Conservation (phyloP, 1,139 yeast species). For the Diutina mesorugosa region DNA sequence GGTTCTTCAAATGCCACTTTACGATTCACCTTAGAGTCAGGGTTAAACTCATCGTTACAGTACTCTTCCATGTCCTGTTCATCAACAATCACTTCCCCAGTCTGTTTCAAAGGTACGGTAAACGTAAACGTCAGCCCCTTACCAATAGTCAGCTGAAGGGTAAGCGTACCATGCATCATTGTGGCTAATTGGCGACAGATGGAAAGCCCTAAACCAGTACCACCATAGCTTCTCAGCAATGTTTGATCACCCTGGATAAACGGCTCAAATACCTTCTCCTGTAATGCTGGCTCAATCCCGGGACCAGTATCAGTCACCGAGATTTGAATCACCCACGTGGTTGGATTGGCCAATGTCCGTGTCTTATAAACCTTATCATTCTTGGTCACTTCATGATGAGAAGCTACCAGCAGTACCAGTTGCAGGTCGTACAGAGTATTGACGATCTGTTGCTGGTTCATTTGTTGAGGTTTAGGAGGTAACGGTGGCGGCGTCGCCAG, state of each 20-base stretch:
- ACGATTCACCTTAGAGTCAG: conserved; percentile 18
- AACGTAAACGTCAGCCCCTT: conserved; percentile 74
- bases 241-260: conserved; percentile 97
- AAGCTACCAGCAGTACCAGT: background rate
- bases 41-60: conserved; percentile 27
- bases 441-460: background rate
- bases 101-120: conserved; percentile 65
- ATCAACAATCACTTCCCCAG: conserved; percentile 41
- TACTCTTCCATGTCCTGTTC: conserved; percentile 25
- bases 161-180: conserved; percentile 79
- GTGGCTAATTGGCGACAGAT: conserved; percentile 84
- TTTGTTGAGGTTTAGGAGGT: background rate
- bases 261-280: conserved; percentile 84
- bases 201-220: conserved; percentile 89
- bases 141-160: conserved; percentile 55
- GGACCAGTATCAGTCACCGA: conserved; percentile 87
- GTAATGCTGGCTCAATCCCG: conserved; percentile 72
- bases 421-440: conserved; percentile 1
- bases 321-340: conserved; percentile 53
- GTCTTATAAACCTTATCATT: conserved; percentile 22
- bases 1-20: conserved; percentile 21
- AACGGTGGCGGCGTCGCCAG: conserved; percentile 1
- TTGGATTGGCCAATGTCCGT: conserved; percentile 25
- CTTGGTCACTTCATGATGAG: conserved; percentile 8
- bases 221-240: conserved; percentile 80